Base-by-base conservation (phyloP, 768 basidiomycete genomes). In the Mycena capillaripes region DNA sequence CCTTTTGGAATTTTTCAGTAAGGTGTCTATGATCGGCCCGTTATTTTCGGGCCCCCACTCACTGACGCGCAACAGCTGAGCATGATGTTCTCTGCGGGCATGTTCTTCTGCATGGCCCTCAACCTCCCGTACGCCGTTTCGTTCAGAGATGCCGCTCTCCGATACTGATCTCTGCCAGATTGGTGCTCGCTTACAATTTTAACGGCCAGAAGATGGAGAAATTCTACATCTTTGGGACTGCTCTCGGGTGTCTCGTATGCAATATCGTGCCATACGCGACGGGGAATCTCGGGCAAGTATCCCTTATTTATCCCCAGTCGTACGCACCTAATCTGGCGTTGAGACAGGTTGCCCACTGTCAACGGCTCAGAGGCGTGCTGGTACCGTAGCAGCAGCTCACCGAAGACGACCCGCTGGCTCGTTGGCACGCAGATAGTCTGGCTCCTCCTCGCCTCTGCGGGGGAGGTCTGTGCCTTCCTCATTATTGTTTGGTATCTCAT, bases 341-440 rank as follows among this genome's bases (percentile, higher is more conserved):
- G 61, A 53, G 40, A 71, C 75, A 19, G 65, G 55, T 7, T 42
- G 29, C 21, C 34, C 38, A 11, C 66, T 7, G 25, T 50, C 10
- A 73, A 66, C 27, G 59, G 27, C 38, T n/a, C n/a, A n/a, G n/a
- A n/a, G n/a, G n/a, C n/a, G n/a, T 59, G 58, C 40, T 59, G 58
- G 58, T 59, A 59, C 27, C 23, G 38, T 1, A 16, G 16, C 62
- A 52, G 66, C 2, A 57, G 77, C 23, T 36, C 55, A 1, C 34
- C n/a, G n/a, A n/a, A n/a, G 5, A 70, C 63, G 27, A 11, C 79
- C 16, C 66, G 67, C 6, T 80, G 79, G 79, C 62, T 80, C 17
- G 73, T 78, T 23, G 75, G 68, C 7, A 80, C 79, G 16, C 77
- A 77, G 48, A 78, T 77, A 1, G 69, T 77, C 50, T 80, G 62